phyloP scores from a whole-genome alignment of 352 stramenopile genomes.

The Pythium brachiatum region DNA sequence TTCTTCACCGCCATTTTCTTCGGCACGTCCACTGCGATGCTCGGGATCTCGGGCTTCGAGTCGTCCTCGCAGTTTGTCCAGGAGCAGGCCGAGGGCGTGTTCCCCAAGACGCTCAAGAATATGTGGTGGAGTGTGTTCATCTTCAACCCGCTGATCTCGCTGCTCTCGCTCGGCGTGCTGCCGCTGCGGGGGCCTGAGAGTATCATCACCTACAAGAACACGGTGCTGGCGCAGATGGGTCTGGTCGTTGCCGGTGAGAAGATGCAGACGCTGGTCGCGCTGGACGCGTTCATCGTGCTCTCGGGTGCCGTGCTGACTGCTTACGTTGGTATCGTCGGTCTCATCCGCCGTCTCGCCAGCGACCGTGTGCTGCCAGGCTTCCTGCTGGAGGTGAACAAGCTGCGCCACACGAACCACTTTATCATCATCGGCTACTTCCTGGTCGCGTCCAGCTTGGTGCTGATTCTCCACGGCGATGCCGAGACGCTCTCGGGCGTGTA shows the following conservation, averaged over 20 bases:
- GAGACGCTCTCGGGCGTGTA: slow-evolving; percentile 93
- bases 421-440: slow-evolving; percentile 92
- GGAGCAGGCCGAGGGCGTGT: slow-evolving; percentile 93
- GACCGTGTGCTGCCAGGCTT: slow-evolving; percentile 86
- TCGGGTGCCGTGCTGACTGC: slow-evolving; percentile 91
- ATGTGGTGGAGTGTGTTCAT: slow-evolving; percentile 94
- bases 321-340: slow-evolving; percentile 92
- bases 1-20: slow-evolving; percentile 90
- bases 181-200: slow-evolving; percentile 68
- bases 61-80: slow-evolving; percentile 94
- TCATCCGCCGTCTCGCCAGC: slow-evolving; percentile 90
- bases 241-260: slow-evolving; percentile 70
- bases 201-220: slow-evolving; percentile 85
- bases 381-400: slow-evolving; percentile 75
- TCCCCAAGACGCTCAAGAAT: slow-evolving; percentile 92
- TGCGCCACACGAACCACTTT: slow-evolving; percentile 89
- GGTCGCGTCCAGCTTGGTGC: slow-evolving; percentile 83
- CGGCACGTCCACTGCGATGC: slow-evolving; percentile 91
- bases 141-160: slow-evolving; percentile 93
- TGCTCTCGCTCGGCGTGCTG: slow-evolving; percentile 89
- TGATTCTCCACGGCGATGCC: slow-evolving; percentile 90
- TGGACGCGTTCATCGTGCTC: slow-evolving; percentile 94
- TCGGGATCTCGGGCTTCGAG: slow-evolving; percentile 95
- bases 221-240: slow-evolving; percentile 90
- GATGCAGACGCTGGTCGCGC: slow-evolving; percentile 73